Conservation (phyloP, 2,329 filamentous ascomycete species). For the Septoria petroselini region DNA sequence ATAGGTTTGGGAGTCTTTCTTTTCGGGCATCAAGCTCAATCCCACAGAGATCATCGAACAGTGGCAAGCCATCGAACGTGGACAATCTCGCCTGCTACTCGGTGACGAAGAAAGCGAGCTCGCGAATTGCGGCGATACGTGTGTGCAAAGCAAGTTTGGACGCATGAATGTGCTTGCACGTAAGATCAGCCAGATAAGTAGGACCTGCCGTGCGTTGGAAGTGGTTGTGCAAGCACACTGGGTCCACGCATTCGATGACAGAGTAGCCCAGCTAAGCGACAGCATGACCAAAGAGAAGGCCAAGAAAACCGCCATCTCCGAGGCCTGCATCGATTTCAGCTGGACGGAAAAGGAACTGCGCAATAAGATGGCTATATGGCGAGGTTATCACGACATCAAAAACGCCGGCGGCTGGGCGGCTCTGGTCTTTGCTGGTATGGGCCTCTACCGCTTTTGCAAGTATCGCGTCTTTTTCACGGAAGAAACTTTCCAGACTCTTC, state of each 20-base stretch:
- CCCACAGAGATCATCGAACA: conserved; percentile 39
- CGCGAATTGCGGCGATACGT: conserved; percentile 21
- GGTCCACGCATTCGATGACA: conserved; percentile 55
- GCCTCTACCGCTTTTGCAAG: conserved; percentile 60
- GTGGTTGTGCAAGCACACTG: conserved; percentile 58
- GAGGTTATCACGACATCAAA: conserved; percentile 59
- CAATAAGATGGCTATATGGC: conserved; percentile 55
- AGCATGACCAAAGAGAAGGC: conserved; percentile 41
- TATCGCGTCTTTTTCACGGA: conserved; percentile 55
- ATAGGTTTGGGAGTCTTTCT: conserved; percentile 48
- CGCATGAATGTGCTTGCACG: conserved; percentile 46
- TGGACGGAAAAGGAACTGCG: conserved; percentile 59
- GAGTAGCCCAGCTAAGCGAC: conserved; percentile 44
- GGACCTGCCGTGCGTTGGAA: conserved; percentile 56
- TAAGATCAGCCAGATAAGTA: conserved; percentile 50
- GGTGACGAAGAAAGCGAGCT: conserved; percentile 26
- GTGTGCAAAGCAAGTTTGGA: conserved; percentile 37
- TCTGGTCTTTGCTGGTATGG: conserved; percentile 57
- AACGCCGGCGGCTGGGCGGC: conserved; percentile 56
- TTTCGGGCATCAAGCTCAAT: conserved; percentile 44
- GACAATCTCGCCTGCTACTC: conserved; percentile 30
- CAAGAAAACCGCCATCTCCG: conserved; percentile 52
- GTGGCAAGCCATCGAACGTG: conserved; percentile 36
- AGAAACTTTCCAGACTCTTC: conserved; percentile 50
- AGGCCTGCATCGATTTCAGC: conserved; percentile 53